Percentiles rank a stretch among this genome's conserved stretches.
phyloP scores from a whole-genome alignment of 768 basidiomycete genomes.

The Kwoniella sp. region DNA sequence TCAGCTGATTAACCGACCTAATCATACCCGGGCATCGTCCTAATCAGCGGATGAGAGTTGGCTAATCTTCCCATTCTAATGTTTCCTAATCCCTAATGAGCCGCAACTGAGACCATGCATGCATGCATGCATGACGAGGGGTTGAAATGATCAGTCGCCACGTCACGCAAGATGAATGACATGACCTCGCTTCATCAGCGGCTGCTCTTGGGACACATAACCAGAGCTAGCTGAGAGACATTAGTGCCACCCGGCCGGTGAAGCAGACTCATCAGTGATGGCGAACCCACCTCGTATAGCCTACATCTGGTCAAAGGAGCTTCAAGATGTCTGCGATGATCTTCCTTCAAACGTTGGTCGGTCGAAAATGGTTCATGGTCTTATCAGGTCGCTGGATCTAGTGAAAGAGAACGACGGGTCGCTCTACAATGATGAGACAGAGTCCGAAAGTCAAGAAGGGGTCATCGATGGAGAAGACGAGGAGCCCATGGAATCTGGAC shows the following conservation, averaged over 20 bases:
- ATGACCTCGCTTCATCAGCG: background rate
- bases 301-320: conserved; percentile 37
- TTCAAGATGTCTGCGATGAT: conserved; percentile 35
- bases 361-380: conserved; percentile 46
- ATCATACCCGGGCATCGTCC: background rate
- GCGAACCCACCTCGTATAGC: conserved; percentile 3
- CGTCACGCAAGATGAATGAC: background rate
- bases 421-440: too few species aligned
- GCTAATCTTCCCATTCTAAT: too few species aligned
- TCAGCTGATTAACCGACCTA: conserved; percentile 3
- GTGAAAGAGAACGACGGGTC: conserved; percentile 9
- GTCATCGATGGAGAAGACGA: too few species aligned
- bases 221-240: too few species aligned
- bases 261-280: background rate
- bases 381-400: conserved; percentile 35
- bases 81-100: too few species aligned
- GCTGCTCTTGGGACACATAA: too few species aligned
- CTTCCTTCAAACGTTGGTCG: conserved; percentile 44
- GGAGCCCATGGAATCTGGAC: background rate
- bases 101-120: too few species aligned
- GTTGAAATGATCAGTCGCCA: background rate
- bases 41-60: too few species aligned
- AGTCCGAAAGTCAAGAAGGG: background rate
- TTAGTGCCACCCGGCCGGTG: too few species aligned
- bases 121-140: too few species aligned